Percentiles rank a stretch among this genome's conserved stretches.
Evolutionary conservation across 1,284 basidiomycete species (phyloP).

Genomic region (Ganoderma multipileum): DNA sequence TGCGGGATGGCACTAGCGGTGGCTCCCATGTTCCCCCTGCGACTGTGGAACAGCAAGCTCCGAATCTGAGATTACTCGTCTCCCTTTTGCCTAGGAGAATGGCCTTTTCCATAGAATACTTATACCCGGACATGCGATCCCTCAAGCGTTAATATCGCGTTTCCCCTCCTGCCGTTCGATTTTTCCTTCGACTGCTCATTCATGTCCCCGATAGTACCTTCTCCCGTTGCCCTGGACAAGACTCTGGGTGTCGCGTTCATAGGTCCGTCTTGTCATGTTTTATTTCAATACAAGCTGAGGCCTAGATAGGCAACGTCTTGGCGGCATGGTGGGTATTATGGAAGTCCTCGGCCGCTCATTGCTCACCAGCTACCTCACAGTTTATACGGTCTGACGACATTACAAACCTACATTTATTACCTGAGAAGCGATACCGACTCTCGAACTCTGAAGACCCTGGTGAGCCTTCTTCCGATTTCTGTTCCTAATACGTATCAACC

Average conservation of each 20-base stretch:
- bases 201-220: neutral
- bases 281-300: neutral
- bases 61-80: neutral
- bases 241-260: conserved; percentile 2
- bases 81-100: neutral
- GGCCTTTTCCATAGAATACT: neutral
- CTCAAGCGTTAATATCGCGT: neutral
- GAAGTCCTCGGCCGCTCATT: neutral
- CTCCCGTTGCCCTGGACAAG: neutral
- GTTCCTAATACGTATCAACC: neutral
- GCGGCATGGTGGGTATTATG: neutral
- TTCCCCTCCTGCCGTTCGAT: conserved; percentile 4
- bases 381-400: conserved; percentile 13
- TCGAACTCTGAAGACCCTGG: conserved; percentile 8
- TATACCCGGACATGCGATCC: neutral
- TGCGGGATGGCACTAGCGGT: neutral
- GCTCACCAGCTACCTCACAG: neutral
- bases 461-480: neutral
- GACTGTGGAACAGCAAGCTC: neutral
- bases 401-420: conserved; percentile 15
- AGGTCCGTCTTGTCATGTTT: neutral
- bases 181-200: neutral
- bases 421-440: neutral
- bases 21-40: neutral
- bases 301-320: neutral